Base-by-base conservation (phyloP, 495 filamentous ascomycete genomes). In the Baudoinia panamericana region DNA sequence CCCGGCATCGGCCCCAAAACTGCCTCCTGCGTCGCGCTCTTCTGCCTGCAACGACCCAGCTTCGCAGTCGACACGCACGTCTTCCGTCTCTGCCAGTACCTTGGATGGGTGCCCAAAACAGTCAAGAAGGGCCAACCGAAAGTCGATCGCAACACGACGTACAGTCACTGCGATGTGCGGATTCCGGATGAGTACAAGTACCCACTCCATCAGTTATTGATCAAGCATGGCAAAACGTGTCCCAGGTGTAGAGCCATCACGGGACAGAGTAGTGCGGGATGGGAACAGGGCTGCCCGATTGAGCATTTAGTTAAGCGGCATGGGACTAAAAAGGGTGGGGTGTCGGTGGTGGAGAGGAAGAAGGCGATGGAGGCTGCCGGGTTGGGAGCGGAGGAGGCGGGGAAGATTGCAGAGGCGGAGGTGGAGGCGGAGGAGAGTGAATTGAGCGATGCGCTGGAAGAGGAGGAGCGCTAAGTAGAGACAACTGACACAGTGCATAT, bases 1-100 rank as follows among this genome's bases (percentile, higher is more conserved):
- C 80, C 80, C 2, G 90, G 88, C 3, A 82, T 96, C 43, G 90
- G 87, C 0, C 76, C 83, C 38, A 97, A 97, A 62, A 93, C 87
- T 0, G 81, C 87, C 3, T 78, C 83, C 6, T 97, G 90, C 39
- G 66, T 71, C 11, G 55, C 71, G 0, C 65, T 73, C 15, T 71
- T 70, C 51, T 68, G 63, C 32, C 61, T 72, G 15, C 56, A 71
- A 19, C 53, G 58, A 4, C 58, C 67, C 5, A 45, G 56, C 26
- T 63, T 73, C 39, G 66, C 66, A 3, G 48, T 62, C 13, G 59
- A 63, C 25, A 67, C 67, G 1, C 65, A 69, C 28, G 58, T 71
- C 32, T 62, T 70, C 45, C 75, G 84, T 15, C 71, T 93, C 41
- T 76, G 74, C 53, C 78, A 75, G 40, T 93, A 85, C 77, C 72